Percentiles rank a stretch among this genome's conserved stretches.
Conservation (phyloP, 371 early-diverging fungal genomes). For the Entomophthora muscae region DNA sequence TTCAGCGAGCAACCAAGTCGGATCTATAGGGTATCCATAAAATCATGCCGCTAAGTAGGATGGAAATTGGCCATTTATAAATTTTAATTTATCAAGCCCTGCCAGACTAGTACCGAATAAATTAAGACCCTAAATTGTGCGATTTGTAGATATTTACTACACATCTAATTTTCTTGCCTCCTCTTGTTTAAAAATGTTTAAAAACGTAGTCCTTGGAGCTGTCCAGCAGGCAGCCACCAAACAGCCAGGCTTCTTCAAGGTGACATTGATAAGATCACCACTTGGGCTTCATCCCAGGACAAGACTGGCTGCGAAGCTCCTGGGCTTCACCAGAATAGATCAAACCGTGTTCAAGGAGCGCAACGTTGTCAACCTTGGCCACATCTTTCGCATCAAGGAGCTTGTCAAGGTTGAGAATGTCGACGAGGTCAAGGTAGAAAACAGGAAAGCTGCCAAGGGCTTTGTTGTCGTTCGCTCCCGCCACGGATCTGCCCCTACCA, state of each 20-base stretch:
- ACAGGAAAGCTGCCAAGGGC: not conserved
- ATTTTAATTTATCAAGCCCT: too few relatives aligned
- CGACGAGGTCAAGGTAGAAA: not conserved
- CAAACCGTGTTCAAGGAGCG: slow-evolving; percentile 6
- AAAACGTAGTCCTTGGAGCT: not conserved
- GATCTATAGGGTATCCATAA: too few relatives aligned
- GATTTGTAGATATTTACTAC: too few relatives aligned
- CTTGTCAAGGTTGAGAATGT: slow-evolving; percentile 43
- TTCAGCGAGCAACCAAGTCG: too few relatives aligned
- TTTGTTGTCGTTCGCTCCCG: not conserved
- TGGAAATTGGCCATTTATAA: too few relatives aligned
- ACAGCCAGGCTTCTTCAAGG: slow-evolving; percentile 12
- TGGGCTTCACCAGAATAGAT: slow-evolving; percentile 12
- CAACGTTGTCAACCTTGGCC: slow-evolving; percentile 18
- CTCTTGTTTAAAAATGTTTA: too few relatives aligned
- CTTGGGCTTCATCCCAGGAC: slow-evolving; percentile 12
- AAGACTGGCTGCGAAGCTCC: slow-evolving; percentile 9
- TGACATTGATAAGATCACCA: slow-evolving; percentile 12
- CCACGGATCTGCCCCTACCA: not conserved
- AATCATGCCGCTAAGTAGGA: too few relatives aligned
- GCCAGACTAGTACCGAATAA: too few relatives aligned
- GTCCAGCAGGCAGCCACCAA: not conserved
- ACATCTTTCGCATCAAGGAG: slow-evolving; percentile 64
- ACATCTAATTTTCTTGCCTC: too few relatives aligned
- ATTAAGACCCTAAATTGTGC: too few relatives aligned